Base-by-base conservation (phyloP, 2,329 filamentous ascomycete species). In the Fusarium secorum region DNA sequence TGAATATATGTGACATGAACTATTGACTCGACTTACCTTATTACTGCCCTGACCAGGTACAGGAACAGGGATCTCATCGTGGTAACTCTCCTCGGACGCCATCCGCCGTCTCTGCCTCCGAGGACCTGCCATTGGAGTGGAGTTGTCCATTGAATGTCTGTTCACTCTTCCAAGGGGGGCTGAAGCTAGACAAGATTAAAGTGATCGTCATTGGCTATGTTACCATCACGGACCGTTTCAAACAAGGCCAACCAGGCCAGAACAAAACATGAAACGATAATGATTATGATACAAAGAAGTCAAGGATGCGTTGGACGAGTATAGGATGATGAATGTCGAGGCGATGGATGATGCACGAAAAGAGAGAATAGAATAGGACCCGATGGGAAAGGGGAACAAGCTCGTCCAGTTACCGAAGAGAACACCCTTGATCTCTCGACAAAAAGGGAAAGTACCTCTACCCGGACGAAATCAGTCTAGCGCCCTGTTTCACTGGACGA, bases 401-500 rank as follows among this genome's bases (percentile, higher is more conserved):
- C n/a, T 49, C 36, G 20, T 60, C 32, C 54, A 60, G 42, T 35
- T 32, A 46, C 60, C 36, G 44, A 62, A 45, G 26, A 35, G 57
- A 28, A 56, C 56, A 39, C 33, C 36, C 55, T 63, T 22, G 44
- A 56, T 26, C 51, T 48, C 38, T 49, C 44, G 20, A 68, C 60
- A 22, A 49, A 58, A 55, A 41, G 39, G 56, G 64, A 46, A 70
- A 57, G 56, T 41, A 51, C 38, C 18, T 26, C 42, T 26, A n/a
- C 44, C 14, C 4, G n/a, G 32, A 52, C 60, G 13, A 58, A 70
- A 33, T 5, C 33, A 45, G 71, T 32, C 62, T 75, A 73, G 71
- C 66, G 73, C 51, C 32, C 20, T 71, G 73, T 75, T 74, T 74
- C 72, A 74, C 58, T 70, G 66, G 60, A 48, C 30, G 41, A 60